Percentiles rank a stretch among this genome's conserved stretches.
phyloP scores from a whole-genome alignment of 2,329 filamentous ascomycete genomes.

The Sphaceloma murrayae region DNA sequence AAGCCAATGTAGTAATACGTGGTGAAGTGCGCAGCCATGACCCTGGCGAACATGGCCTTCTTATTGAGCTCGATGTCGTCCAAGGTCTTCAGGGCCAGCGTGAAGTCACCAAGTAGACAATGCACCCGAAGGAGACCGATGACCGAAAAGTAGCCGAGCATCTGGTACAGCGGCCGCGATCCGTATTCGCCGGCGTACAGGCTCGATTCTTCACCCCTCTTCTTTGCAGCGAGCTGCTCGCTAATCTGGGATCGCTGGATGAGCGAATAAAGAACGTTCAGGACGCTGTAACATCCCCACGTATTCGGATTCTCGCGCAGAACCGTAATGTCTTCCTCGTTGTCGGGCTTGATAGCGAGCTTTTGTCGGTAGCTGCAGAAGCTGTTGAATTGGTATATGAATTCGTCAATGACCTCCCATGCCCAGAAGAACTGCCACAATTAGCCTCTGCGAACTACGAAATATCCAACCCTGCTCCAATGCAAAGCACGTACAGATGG shows the following conservation, averaged over 20 bases:
- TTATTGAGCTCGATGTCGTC: slow-evolving; percentile 99
- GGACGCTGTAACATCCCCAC: slow-evolving; percentile 98
- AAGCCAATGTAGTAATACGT: slow-evolving; percentile 99
- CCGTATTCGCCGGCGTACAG: slow-evolving; percentile 92
- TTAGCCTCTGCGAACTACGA: not conserved
- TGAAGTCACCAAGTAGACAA: slow-evolving; percentile 94
- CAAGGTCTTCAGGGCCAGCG: slow-evolving; percentile 93
- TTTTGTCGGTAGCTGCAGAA: slow-evolving; percentile 96
- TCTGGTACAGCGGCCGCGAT: slow-evolving; percentile 86
- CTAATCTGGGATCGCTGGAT: slow-evolving; percentile 98
- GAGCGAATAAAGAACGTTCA: slow-evolving; percentile 97
- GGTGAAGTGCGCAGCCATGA: slow-evolving; percentile 99
- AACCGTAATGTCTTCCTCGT: slow-evolving; percentile 84
- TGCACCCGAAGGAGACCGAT: slow-evolving; percentile 94
- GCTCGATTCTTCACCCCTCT: slow-evolving; percentile 81
- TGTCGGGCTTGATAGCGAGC: slow-evolving; percentile 70
- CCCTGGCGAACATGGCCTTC: slow-evolving; percentile 98
- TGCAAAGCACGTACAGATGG: too few relatives aligned
- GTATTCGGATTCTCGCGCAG: slow-evolving; percentile 96
- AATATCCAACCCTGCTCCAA: slow-evolving; percentile 37
- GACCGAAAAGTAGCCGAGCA: slow-evolving; percentile 99
- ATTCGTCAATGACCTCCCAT: slow-evolving; percentile 99
- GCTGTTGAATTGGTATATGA: slow-evolving; percentile 99
- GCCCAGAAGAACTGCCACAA: slow-evolving; percentile 87
- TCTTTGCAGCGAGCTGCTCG: slow-evolving; percentile 91